Evolutionary conservation across 495 filamentous ascomycete genomes (phyloP).

Genomic region (Neurospora intermedia): DNA sequence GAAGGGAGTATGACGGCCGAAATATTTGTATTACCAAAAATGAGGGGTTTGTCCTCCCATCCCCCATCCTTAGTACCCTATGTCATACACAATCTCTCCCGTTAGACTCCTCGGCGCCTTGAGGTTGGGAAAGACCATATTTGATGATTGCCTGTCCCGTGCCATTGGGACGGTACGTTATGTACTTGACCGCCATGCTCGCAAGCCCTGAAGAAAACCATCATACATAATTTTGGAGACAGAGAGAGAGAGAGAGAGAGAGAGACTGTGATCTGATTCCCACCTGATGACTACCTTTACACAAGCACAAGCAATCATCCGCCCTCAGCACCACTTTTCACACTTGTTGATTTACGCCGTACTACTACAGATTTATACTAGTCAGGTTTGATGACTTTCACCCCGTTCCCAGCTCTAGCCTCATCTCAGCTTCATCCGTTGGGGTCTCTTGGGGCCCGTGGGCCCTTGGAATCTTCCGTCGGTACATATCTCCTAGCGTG

Average conservation of each 20-base stretch:
- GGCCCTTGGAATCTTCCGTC: not conserved
- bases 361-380: not conserved
- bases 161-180: not conserved
- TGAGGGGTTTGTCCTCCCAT: not conserved
- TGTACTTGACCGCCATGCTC: not conserved
- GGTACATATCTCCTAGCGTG: not conserved
- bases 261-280: not conserved
- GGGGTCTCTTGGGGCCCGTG: not conserved
- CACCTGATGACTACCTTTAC: not conserved
- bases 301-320: not conserved
- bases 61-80: not conserved
- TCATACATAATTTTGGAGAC: not conserved
- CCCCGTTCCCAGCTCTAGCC: not conserved
- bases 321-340: too few relatives aligned
- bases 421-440: not conserved
- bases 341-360: not conserved
- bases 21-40: not conserved
- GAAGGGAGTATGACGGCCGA: not conserved
- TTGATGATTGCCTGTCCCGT: not conserved
- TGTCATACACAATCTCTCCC: not conserved
- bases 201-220: not conserved
- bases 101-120: not conserved
- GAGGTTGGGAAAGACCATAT: not conserved
- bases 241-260: not conserved
- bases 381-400: not conserved